These are phyloP conservation scores for Globisporangium paddicum DNA, from an alignment of 352 stramenopile genomes.

Conservation along the genomic window DNA sequence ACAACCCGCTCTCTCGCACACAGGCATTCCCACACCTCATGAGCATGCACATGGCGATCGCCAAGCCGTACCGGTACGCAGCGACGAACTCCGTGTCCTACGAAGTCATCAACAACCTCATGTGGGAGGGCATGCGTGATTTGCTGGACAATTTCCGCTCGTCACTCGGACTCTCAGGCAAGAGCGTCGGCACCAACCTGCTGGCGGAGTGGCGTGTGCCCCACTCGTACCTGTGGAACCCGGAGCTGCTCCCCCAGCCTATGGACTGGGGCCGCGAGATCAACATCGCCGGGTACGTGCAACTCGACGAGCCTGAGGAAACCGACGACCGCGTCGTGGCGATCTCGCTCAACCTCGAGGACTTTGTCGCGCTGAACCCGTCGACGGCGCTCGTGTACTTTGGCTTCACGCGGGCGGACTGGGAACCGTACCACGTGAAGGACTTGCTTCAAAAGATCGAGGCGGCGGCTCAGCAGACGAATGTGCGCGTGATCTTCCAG, in stretches of 20 bases:
- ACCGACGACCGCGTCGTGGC: conserved; percentile 10
- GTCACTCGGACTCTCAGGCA: conserved; percentile 43
- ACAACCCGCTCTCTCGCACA: conserved; percentile 44
- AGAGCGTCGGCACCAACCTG: conserved; percentile 30
- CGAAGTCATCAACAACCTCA: conserved; percentile 38
- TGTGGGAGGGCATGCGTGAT: conserved; percentile 42
- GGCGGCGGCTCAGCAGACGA: conserved; percentile 26
- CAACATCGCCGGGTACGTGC: conserved; percentile 46
- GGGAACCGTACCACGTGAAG: conserved; percentile 28
- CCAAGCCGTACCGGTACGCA: conserved; percentile 39
- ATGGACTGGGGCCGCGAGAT: conserved; percentile 63
- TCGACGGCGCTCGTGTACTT: conserved; percentile 48
- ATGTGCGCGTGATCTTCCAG: conserved; percentile 63
- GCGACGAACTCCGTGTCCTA: conserved; percentile 49
- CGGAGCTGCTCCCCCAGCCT: conserved; percentile 45
- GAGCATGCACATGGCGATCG: conserved; percentile 22
- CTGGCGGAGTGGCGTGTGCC: conserved; percentile 53
- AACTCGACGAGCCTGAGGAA: conserved; percentile 23
- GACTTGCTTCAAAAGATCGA: conserved; percentile 43
- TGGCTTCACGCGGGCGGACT: conserved; percentile 43
- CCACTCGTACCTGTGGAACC: conserved; percentile 73
- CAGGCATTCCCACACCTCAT: conserved; percentile 57
- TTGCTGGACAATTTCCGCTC: conserved; percentile 55
- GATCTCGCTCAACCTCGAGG: conserved; percentile 7
- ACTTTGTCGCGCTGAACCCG: conserved; percentile 24